These are phyloP conservation scores for Rachicladosporium sp. DNA, from an alignment of 2,329 filamentous ascomycete genomes.

Conservation along the genomic window DNA sequence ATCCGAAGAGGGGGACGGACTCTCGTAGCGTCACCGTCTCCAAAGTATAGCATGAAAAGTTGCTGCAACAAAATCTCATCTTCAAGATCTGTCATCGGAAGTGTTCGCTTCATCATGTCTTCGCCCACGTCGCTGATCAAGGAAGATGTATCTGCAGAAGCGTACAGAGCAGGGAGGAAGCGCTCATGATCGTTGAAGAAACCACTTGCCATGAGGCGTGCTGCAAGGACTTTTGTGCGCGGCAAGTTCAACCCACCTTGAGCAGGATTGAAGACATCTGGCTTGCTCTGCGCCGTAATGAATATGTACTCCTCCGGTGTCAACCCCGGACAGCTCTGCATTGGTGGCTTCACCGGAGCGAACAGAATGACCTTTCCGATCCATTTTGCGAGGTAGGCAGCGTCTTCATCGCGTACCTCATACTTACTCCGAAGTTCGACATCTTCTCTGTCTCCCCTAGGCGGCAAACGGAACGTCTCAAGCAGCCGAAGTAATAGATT, in stretches of 20 bases:
- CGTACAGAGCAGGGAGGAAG: slow-evolving; percentile 72
- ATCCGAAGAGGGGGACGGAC: slow-evolving; percentile 61
- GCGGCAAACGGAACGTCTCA: slow-evolving; percentile 57
- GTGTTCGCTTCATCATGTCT: slow-evolving; percentile 71
- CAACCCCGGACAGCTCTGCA: slow-evolving; percentile 46
- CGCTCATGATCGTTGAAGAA: slow-evolving; percentile 75
- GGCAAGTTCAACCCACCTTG: slow-evolving; percentile 52
- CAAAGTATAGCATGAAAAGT: slow-evolving; percentile 62
- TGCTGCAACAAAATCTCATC: slow-evolving; percentile 48
- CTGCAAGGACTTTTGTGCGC: slow-evolving; percentile 56
- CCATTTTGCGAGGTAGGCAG: slow-evolving; percentile 59
- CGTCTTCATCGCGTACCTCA: slow-evolving; percentile 58
- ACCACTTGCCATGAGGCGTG: slow-evolving; percentile 67
- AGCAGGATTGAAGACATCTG: slow-evolving; percentile 54
- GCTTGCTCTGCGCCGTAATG: slow-evolving; percentile 52
- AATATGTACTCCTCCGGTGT: slow-evolving; percentile 56
- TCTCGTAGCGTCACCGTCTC: slow-evolving; percentile 33
- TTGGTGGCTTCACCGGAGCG: slow-evolving; percentile 27
- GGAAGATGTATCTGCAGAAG: slow-evolving; percentile 70
- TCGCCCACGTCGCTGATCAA: slow-evolving; percentile 75
- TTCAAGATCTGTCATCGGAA: slow-evolving; percentile 58
- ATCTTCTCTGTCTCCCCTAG: slow-evolving; percentile 70
- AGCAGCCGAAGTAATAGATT: slow-evolving; percentile 71
- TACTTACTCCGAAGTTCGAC: slow-evolving; percentile 51
- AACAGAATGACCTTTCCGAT: slow-evolving; percentile 68